These are phyloP conservation scores for Pseudoscleropodium purum DNA, from an alignment of 225 moss, liverwort and hornwort genomes.

Conservation along the genomic window DNA sequence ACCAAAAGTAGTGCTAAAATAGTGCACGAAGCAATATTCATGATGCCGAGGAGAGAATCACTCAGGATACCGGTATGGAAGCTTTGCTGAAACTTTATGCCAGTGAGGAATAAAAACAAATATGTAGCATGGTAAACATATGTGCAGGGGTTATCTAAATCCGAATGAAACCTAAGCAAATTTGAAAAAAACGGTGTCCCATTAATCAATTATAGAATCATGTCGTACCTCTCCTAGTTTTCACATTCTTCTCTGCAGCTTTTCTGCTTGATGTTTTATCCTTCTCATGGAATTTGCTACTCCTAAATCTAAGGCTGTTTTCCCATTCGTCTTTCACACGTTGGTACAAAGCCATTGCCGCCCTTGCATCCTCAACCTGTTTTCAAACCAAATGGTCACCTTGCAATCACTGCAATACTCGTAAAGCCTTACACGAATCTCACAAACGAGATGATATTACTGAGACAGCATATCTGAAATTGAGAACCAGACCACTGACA, in stretches of 20 bases:
- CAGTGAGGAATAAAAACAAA: background rate
- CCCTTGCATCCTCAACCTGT: slow-evolving; percentile 87
- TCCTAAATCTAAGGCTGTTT: slow-evolving; percentile 27
- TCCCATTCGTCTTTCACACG: slow-evolving; percentile 73
- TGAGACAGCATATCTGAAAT: background rate
- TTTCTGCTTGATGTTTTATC: background rate
- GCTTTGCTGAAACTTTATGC: background rate
- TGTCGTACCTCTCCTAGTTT: background rate
- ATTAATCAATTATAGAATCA: background rate
- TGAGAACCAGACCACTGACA: background rate
- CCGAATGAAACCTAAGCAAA: background rate
- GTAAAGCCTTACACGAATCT: background rate
- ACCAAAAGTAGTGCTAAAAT: background rate
- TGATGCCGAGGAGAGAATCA: background rate
- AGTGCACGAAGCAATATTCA: background rate
- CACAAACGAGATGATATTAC: background rate
- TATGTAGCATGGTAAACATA: background rate
- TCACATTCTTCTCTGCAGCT: background rate
- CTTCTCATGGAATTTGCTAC: slow-evolving; percentile 8
- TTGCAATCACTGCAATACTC: background rate
- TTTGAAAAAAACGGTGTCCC: background rate
- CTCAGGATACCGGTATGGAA: background rate
- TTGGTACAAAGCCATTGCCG: slow-evolving; percentile 72
- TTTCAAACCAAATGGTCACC: background rate
- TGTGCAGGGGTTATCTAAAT: background rate